These are phyloP conservation scores for Parathielavia appendiculata DNA, from an alignment of 495 filamentous ascomycete species.

Conservation along the genomic window DNA sequence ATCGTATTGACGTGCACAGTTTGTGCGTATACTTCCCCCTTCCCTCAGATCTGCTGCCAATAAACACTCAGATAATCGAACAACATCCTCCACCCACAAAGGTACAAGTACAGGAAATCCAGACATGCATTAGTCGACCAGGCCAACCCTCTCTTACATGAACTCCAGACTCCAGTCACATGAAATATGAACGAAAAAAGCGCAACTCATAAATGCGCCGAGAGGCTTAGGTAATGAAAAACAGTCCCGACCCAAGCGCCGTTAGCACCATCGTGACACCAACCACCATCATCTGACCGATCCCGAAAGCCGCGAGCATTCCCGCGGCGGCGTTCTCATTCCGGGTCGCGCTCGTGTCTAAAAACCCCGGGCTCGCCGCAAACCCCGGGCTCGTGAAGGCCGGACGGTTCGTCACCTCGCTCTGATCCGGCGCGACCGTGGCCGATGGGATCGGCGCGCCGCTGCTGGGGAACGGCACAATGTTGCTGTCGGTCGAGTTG, in stretches of 20 bases:
- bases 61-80: too few species aligned
- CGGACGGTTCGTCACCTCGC: slow-evolving; percentile 29
- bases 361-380: slow-evolving; percentile 38
- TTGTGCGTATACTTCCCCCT: too few species aligned
- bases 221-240: neutral
- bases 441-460: slow-evolving; percentile 50
- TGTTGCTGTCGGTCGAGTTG: slow-evolving; percentile 59
- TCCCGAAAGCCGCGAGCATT: slow-evolving; percentile 31
- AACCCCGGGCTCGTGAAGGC: slow-evolving; percentile 33
- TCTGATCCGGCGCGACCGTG: slow-evolving; percentile 41
- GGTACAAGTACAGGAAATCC: too few species aligned
- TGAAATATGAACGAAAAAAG: neutral
- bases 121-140: neutral
- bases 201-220: neutral
- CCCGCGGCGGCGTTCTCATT: slow-evolving; percentile 31
- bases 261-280: slow-evolving; percentile 35
- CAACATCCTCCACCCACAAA: too few species aligned
- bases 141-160: neutral
- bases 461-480: slow-evolving; percentile 47
- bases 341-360: slow-evolving; percentile 15
- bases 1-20: too few species aligned
- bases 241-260: slow-evolving; percentile 42
- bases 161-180: neutral
- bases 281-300: slow-evolving; percentile 32
- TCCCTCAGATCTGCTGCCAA: too few species aligned